Base-by-base conservation (phyloP, 2,329 filamentous ascomycete species). In the Trichoderma guizhouense region DNA sequence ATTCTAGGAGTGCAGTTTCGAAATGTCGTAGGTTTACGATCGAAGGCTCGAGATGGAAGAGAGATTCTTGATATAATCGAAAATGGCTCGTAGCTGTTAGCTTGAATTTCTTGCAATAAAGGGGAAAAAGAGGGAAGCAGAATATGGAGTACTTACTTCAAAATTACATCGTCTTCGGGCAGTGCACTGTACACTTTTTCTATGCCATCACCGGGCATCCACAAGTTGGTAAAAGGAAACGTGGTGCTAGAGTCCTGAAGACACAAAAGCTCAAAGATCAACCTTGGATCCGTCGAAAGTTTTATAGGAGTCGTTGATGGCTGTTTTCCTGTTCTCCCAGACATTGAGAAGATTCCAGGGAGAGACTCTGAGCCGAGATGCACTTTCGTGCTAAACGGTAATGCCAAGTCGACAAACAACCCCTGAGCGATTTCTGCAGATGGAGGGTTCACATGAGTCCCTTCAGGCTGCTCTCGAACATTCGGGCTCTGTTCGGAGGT, bases 41-140 rank as follows among this genome's bases (percentile, higher is more conserved):
- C 64, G 64, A 67, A 34, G 64, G 32, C 21, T 67, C 64, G 64
- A 67, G 64, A 34, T 67, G 64, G 18, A 67, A 67, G 26, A 67
- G 30, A 14, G 47, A 67, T 51, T 67, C 64, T 57, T 57, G 47
- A 15, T 39, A 67, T 57, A 67, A 57, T 67, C 64, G 47, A 39
- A 67, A 67, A 24, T 67, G 64, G 26, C 64, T 67, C n/a, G 30
- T 39, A n/a, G 26, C 18, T 36, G 21, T 67, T 57, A 67, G 47
- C 30, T 57, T n/a, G 24, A 39, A 28, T 14, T 14, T 57, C 7
- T 24, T 7, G 3, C 47, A 18, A 24, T 30, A 28, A 6, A 7
- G 47, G 0, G 5, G n/a, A n/a, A 43, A 24, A 3, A 8, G 8
- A 0, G 30, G 57, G 15, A 32, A 14, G 43, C 1, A 5, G 21